A percentile compares a stretch with the other conserved stretches of the same genome.
Conservation (phyloP, 495 filamentous ascomycete species). For the Aspergillus sclerotiicarbonarius region DNA sequence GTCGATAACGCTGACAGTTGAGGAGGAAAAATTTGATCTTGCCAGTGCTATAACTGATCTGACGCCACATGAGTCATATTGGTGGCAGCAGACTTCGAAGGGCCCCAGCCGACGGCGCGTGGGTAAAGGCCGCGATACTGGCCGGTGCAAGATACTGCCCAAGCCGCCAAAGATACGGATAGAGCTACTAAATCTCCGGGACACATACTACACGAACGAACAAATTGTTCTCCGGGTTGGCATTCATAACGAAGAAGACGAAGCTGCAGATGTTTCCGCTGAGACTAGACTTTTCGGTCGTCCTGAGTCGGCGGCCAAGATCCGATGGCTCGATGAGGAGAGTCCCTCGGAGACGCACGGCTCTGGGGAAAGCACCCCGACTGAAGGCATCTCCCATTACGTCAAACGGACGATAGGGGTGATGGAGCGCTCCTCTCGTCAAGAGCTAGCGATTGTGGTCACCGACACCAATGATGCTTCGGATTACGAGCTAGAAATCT, state of each 20-base stretch:
- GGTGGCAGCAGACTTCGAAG: constrained; percentile 54
- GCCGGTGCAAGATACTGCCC: constrained; percentile 66
- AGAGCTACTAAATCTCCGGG: constrained; percentile 53
- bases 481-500: constrained; percentile 68
- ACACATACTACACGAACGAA: constrained; percentile 84
- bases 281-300: constrained; percentile 65
- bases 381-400: constrained; percentile 34
- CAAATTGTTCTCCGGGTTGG: constrained; percentile 62
- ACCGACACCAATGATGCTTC: constrained; percentile 48
- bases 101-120: constrained; percentile 35
- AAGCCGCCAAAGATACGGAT: constrained; percentile 91
- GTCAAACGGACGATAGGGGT: constrained; percentile 36
- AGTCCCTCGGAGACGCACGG: constrained; percentile 12
- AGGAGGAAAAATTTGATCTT: constrained; percentile 65
- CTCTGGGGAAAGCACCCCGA: constrained; percentile 28
- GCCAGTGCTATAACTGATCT: constrained; percentile 57
- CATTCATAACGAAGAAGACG: constrained; percentile 80
- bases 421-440: constrained; percentile 49
- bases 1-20: constrained; percentile 60
- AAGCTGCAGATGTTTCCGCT: constrained; percentile 66
- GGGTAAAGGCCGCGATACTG: constrained; percentile 40
- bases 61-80: constrained; percentile 41
- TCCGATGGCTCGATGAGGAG: constrained; percentile 46
- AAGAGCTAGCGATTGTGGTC: constrained; percentile 33
- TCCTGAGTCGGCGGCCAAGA: constrained; percentile 49